Evolutionary conservation across 805 yeast species (phyloP).

Genomic region (Hanseniaspora hatyaiensis): DNA sequence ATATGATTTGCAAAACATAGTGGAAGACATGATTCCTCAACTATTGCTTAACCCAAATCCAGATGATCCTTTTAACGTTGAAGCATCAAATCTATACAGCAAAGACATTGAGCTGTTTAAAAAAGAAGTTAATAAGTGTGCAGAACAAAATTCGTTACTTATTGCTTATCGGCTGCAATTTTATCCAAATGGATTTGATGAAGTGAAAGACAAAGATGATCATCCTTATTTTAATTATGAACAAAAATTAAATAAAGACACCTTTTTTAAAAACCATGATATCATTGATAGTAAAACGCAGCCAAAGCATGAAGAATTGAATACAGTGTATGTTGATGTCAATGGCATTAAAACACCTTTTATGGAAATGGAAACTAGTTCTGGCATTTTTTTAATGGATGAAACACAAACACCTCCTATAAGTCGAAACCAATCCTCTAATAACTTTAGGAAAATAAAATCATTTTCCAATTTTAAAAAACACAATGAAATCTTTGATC

Average conservation of each 20-base stretch:
- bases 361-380: constrained; percentile 16
- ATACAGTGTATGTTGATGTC: background rate
- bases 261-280: background rate
- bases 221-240: constrained; percentile 22
- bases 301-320: background rate
- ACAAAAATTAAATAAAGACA: constrained; percentile 26
- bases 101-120: constrained; percentile 57
- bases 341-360: background rate
- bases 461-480: background rate
- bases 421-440: background rate
- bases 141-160: constrained; percentile 52
- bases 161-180: constrained; percentile 30
- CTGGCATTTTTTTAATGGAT: constrained; percentile 1
- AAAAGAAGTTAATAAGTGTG: constrained; percentile 60
- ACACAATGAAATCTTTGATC: background rate
- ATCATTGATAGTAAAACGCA: background rate
- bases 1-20: constrained; percentile 82
- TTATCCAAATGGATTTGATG: constrained; percentile 39
- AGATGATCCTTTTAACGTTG: constrained; percentile 82
- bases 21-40: constrained; percentile 89
- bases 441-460: background rate
- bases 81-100: constrained; percentile 70
- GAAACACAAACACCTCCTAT: background rate
- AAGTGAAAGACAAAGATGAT: constrained; percentile 26
- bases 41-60: constrained; percentile 85